Evolutionary conservation across 495 filamentous ascomycete genomes (phyloP).

Genomic region (Tuber microsphaerosporum): DNA sequence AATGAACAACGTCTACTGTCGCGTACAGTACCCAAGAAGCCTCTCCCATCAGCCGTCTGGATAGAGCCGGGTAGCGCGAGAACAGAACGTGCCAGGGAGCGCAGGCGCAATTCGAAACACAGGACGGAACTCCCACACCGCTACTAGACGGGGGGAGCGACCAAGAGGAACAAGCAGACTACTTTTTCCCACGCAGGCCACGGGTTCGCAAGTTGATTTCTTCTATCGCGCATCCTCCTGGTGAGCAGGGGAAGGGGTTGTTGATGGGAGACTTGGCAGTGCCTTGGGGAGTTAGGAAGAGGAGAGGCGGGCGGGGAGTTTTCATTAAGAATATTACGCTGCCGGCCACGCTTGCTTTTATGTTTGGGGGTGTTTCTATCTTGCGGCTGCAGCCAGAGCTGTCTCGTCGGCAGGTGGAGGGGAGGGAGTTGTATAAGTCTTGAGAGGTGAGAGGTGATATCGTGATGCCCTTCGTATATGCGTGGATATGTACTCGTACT

Average conservation of each 20-base stretch:
- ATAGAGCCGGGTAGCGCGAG: slow-evolving; percentile 15
- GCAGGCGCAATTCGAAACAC: background rate
- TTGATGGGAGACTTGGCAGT: background rate
- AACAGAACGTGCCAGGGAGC: slow-evolving; percentile 6
- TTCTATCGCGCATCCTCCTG: background rate
- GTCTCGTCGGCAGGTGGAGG: slow-evolving; percentile 27
- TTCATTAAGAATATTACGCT: slow-evolving; percentile 34
- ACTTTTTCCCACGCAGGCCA: slow-evolving; percentile 15
- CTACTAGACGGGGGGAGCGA: background rate
- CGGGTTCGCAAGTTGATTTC: slow-evolving; percentile 15
- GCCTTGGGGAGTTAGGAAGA: no score
- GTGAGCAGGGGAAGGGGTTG: background rate
- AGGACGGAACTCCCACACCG: slow-evolving; percentile 22
- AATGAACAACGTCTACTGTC: slow-evolving; percentile 40
- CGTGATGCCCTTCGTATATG: background rate
- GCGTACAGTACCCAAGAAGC: slow-evolving; percentile 28
- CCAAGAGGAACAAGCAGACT: slow-evolving; percentile 13
- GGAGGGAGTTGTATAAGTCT: slow-evolving; percentile 25
- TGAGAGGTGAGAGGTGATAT: background rate
- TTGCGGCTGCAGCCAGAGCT: slow-evolving; percentile 35
- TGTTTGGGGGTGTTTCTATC: slow-evolving; percentile 34
- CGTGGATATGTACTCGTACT: no score
- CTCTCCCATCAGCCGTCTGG: slow-evolving; percentile 32
- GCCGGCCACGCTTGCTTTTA: slow-evolving; percentile 34
- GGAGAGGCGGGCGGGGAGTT: slow-evolving; percentile 15